phyloP scores from a whole-genome alignment of 129 eudicot species.

The Tanacetum coccineum region DNA sequence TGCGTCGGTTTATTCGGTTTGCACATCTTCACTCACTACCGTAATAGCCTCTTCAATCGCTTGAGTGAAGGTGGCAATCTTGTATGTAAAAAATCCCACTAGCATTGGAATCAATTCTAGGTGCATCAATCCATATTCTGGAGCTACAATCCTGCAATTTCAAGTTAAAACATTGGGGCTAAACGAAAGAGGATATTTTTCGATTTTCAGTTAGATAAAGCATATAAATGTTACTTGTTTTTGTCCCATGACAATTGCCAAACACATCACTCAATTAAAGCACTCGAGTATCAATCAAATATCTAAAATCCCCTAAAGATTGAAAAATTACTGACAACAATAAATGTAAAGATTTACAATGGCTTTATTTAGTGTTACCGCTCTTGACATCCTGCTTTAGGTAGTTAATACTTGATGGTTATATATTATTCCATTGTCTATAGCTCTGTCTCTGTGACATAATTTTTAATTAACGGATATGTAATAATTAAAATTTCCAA shows the following conservation, averaged over 20 bases:
- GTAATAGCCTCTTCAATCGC: slow-evolving; percentile 75
- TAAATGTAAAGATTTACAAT: too few relatives aligned
- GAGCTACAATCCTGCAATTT: slow-evolving; percentile 61
- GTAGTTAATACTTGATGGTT: too few relatives aligned
- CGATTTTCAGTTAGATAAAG: too few relatives aligned
- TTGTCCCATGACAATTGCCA: too few relatives aligned
- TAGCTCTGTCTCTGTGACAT: neutral
- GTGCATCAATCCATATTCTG: slow-evolving; percentile 86
- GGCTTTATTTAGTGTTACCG: too few relatives aligned
- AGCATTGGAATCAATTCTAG: slow-evolving; percentile 91
- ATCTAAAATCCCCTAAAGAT: too few relatives aligned
- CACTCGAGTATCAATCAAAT: too few relatives aligned
- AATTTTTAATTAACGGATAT: neutral
- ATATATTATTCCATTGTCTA: neutral
- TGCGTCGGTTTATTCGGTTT: slow-evolving; percentile 18
- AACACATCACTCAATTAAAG: too few relatives aligned
- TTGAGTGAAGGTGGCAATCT: slow-evolving; percentile 87
- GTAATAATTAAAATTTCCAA: neutral
- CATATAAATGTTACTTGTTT: too few relatives aligned
- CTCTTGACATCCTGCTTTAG: too few relatives aligned
- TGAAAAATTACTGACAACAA: too few relatives aligned
- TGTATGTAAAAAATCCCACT: slow-evolving; percentile 96
- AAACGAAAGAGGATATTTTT: too few relatives aligned
- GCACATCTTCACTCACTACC: slow-evolving; percentile 36
- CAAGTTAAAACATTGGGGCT: neutral